Percentiles rank a stretch among this genome's conserved stretches.
These are phyloP conservation scores for Malus fusca DNA, from an alignment of 306 rosid species.

Conservation along the genomic window DNA sequence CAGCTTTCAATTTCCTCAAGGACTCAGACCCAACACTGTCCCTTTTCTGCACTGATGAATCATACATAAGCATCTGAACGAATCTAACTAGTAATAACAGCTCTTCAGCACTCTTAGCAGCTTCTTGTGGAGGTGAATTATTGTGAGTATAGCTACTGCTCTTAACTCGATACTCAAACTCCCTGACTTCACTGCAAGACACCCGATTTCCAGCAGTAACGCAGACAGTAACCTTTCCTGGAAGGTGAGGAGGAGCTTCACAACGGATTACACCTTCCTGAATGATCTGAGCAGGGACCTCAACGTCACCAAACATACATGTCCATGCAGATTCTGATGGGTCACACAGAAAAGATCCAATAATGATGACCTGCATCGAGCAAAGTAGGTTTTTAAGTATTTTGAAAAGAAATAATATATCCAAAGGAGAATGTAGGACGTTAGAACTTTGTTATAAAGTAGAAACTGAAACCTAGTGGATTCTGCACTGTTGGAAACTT, in stretches of 20 bases:
- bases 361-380: constrained; percentile 56
- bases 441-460: background rate
- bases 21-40: constrained; percentile 32
- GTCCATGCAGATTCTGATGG: constrained; percentile 64
- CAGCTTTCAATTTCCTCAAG: constrained; percentile 32
- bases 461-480: background rate
- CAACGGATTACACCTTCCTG: constrained; percentile 74
- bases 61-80: constrained; percentile 59
- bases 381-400: constrained; percentile 16
- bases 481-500: background rate
- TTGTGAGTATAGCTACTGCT: constrained; percentile 31
- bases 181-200: constrained; percentile 86
- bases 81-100: constrained; percentile 78
- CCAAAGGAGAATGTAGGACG: background rate
- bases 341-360: constrained; percentile 78
- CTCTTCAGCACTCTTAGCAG: constrained; percentile 58
- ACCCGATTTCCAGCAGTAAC: constrained; percentile 70
- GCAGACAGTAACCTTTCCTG: constrained; percentile 75
- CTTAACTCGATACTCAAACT: constrained; percentile 62
- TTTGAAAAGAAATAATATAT: too few species aligned
- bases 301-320: constrained; percentile 84
- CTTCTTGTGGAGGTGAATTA: constrained; percentile 37
- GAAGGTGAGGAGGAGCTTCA: constrained; percentile 65
- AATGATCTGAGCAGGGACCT: constrained; percentile 77
- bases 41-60: constrained; percentile 26